Evolutionary conservation across 2,329 filamentous ascomycete species (phyloP).

Genomic region (Fusarium sulawesiense): DNA sequence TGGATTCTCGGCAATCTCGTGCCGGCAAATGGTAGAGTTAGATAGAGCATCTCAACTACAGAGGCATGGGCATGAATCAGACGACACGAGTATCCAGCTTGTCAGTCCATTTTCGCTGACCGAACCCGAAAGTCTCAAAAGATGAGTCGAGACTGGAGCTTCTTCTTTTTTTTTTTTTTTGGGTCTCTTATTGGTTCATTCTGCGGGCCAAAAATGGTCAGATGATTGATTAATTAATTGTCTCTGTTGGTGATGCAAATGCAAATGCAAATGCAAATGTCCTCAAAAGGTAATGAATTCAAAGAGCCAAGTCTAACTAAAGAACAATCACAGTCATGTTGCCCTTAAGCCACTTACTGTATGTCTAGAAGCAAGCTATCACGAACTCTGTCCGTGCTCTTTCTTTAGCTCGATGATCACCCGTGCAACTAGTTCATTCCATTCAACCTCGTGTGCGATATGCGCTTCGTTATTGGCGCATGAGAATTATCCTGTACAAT

Average conservation of each 20-base stretch:
- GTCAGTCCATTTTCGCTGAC: conserved; percentile 38
- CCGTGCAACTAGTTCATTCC: conserved; percentile 15
- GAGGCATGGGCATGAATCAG: conserved; percentile 18
- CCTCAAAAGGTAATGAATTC: not conserved
- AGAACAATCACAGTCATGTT: not conserved
- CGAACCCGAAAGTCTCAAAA: conserved; percentile 31
- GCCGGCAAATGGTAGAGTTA: conserved; percentile 20
- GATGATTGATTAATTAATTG: not conserved
- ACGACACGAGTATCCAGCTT: not conserved
- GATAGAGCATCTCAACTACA: conserved; percentile 9
- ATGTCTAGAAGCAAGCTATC: not conserved
- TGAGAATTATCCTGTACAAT: not conserved
- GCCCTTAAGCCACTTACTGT: not conserved
- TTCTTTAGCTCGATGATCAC: conserved; percentile 25
- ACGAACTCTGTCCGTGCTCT: conserved; percentile 29
- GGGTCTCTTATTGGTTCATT: conserved; percentile 23
- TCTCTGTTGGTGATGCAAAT: not conserved
- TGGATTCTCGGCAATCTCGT: conserved; percentile 41
- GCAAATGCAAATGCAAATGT: conserved; percentile 17
- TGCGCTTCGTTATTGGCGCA: conserved; percentile 24
- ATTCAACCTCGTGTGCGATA: conserved; percentile 26
- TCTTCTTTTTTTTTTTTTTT: not conserved
- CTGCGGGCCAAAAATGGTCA: conserved; percentile 6
- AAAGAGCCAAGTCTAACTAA: conserved; percentile 1
- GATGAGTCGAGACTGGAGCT: conserved; percentile 20